Base-by-base conservation (phyloP, 2,329 filamentous ascomycete genomes). In the Metarhizium anisopliae region DNA sequence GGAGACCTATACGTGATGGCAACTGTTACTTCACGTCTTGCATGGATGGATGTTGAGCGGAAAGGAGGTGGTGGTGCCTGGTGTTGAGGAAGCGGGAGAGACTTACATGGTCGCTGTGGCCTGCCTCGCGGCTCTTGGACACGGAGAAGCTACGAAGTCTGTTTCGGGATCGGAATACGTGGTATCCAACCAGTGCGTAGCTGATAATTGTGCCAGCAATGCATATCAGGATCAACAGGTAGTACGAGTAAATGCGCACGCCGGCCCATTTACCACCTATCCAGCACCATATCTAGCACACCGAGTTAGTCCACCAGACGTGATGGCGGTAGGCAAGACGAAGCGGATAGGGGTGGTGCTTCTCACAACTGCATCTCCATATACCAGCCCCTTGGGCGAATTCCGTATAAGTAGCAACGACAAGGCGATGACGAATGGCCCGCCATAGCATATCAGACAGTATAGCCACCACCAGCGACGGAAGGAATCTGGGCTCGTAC, bases 391-490 rank as follows among this genome's bases (percentile, higher is more conserved):
- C 14, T 69, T 67, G 13, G 62, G 58, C 5, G 67, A 60, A 42
- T 64, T 67, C 30, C 69, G 70, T 54, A 87, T 70, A 50, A 88
- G 77, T 32, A 91, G 75, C 58, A 87, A 83, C 20, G 80, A 72
- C 32, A 92, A 65, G 0, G 87, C 81, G 8, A 88, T 86, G 38
- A 87, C 66, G 35, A 86, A 82, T 0, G 89, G 87, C 1, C 87
- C 63, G 0, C 88, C 87, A 56, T 91, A 94, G 67, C 87, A 90
- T 50, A 84, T 71, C 1, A 84, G 53, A 42, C 85, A 77, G 66
- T 93, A 93, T 51, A 84, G 77, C 78, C 85, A 89, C 64, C 86
- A 80, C 67, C 87, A 87, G 50, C 80, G 79, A n/a, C 81, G 78
- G 64, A 91, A 90, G 53, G 87, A 84, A 7, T 85, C 85, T 0